phyloP scores from a whole-genome alignment of 2,329 filamentous ascomycete genomes.

The Aspergillus sp. region DNA sequence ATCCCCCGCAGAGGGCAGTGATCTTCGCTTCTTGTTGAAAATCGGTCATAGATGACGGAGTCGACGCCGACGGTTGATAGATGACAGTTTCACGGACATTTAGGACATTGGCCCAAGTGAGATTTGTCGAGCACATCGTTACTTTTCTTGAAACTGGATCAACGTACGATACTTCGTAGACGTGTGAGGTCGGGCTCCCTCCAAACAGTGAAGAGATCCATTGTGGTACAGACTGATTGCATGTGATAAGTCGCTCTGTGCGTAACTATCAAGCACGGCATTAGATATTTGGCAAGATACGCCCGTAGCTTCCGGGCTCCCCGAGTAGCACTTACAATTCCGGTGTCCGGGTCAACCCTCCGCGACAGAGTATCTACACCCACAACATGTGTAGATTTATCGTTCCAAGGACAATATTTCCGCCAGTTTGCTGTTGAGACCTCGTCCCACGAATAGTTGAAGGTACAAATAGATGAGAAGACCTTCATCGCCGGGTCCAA shows the following conservation, averaged over 20 bases:
- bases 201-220: conserved; percentile 75
- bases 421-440: conserved; percentile 97
- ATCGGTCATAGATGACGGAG: conserved; percentile 62
- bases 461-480: conserved; percentile 85
- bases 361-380: conserved; percentile 91
- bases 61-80: conserved; percentile 64
- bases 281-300: conserved; percentile 1
- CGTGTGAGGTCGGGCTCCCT: conserved; percentile 75
- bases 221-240: conserved; percentile 48
- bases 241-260: conserved; percentile 65
- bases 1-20: conserved; percentile 90
- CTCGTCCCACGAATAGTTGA: conserved; percentile 98
- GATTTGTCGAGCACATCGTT: conserved; percentile 94
- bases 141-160: conserved; percentile 80
- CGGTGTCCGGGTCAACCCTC: conserved; percentile 60
- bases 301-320: neutral
- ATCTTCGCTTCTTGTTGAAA: conserved; percentile 91
- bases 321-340: conserved; percentile 57
- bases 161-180: conserved; percentile 95
- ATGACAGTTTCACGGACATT: conserved; percentile 90
- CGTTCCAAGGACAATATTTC: conserved; percentile 99
- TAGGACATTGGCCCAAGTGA: conserved; percentile 88
- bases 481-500: conserved; percentile 73
- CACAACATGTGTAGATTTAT: conserved; percentile 94
- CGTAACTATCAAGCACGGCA: conserved; percentile 52